Evolutionary conservation across 371 early-diverging fungal species (phyloP).

Genomic region (Lichtheimia hyalospora): DNA sequence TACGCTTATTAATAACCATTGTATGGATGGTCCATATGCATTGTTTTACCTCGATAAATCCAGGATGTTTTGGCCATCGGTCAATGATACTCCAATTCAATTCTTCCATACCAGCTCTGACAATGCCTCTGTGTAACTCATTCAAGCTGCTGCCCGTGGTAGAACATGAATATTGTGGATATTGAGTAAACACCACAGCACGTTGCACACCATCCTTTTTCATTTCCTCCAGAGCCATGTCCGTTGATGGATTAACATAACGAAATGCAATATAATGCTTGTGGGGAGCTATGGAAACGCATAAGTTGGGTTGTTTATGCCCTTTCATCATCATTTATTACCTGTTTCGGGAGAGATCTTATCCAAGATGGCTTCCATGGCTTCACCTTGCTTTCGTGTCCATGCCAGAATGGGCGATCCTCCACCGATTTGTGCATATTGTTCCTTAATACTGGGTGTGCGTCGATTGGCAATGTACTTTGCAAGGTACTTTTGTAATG

Average conservation of each 20-base stretch:
- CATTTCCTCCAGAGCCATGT: slow-evolving; percentile 75
- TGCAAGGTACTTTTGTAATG: slow-evolving; percentile 76
- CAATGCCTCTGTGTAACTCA: slow-evolving; percentile 74
- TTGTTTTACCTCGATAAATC: slow-evolving; percentile 74
- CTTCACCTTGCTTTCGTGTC: slow-evolving; percentile 86
- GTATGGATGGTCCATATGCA: background rate
- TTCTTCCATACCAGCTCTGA: slow-evolving; percentile 60
- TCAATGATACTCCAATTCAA: slow-evolving; percentile 93
- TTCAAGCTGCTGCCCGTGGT: slow-evolving; percentile 94
- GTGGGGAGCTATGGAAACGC: slow-evolving; percentile 70
- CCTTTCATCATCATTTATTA: slow-evolving; percentile 11
- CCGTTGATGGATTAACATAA: slow-evolving; percentile 85
- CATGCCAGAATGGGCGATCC: slow-evolving; percentile 91
- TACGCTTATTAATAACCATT: background rate
- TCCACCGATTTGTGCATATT: slow-evolving; percentile 93
- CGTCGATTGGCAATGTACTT: slow-evolving; percentile 83
- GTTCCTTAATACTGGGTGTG: slow-evolving; percentile 84
- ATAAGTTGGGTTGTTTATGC: background rate
- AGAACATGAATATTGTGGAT: slow-evolving; percentile 96
- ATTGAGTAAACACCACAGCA: slow-evolving; percentile 91
- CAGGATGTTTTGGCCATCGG: slow-evolving; percentile 89
- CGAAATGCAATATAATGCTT: slow-evolving; percentile 92
- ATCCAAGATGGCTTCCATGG: slow-evolving; percentile 79
- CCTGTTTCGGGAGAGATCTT: slow-evolving; percentile 79
- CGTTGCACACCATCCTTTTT: slow-evolving; percentile 79